These are phyloP conservation scores for Solanum chaucha DNA, from an alignment of 257 asterid species.

Conservation along the genomic window DNA sequence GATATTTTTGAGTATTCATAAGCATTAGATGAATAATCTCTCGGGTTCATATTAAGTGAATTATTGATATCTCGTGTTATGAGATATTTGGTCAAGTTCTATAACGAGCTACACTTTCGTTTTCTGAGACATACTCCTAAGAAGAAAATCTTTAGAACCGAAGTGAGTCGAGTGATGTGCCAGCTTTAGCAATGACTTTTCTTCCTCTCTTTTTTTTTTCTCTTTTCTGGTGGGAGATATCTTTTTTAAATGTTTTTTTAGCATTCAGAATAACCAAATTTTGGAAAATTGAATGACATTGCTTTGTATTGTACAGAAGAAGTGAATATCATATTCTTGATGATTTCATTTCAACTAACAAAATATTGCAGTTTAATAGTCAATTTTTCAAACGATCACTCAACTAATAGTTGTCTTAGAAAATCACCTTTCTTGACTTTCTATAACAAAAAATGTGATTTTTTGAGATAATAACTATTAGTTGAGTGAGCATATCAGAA, in stretches of 20 bases:
- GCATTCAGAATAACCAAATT: neutral
- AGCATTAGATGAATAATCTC: neutral
- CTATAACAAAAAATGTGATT: neutral
- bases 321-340: neutral
- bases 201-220: neutral
- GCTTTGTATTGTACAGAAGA: neutral
- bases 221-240: neutral
- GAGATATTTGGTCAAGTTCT: neutral
- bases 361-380: neutral
- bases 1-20: neutral
- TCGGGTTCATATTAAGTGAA: neutral
- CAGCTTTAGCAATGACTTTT: neutral
- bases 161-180: neutral
- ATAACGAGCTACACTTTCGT: too few relatives aligned
- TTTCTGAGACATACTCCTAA: too few relatives aligned
- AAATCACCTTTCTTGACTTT: neutral
- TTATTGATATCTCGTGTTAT: neutral
- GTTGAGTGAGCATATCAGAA: neutral
- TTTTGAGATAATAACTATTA: neutral
- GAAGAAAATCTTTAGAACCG: neutral
- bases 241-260: too few relatives aligned
- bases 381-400: neutral
- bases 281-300: neutral
- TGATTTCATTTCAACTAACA: neutral
- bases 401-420: neutral